Conservation (phyloP, 352 stramenopile species). For the Detonula confervacea region DNA sequence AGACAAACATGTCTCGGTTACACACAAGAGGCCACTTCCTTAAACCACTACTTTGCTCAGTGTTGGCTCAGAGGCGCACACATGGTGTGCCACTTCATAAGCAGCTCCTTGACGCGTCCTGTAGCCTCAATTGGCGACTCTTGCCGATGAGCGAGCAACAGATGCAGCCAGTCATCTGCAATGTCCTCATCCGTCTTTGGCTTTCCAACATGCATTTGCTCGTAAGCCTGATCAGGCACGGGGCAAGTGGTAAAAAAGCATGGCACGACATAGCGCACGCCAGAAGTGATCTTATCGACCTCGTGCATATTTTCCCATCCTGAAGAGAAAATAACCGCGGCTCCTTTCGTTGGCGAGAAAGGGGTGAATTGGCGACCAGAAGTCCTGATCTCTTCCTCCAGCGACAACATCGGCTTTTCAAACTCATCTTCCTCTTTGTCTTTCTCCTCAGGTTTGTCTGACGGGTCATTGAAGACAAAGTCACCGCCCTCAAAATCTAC, state of each 20-base stretch:
- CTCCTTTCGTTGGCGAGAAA: conserved; percentile 30
- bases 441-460: conserved; percentile 11
- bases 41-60: too few relatives aligned
- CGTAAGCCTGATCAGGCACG: conserved; percentile 52
- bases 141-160: conserved; percentile 53
- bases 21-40: too few relatives aligned
- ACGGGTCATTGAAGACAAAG: conserved; percentile 68
- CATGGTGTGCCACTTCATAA: conserved; percentile 67
- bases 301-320: conserved; percentile 68
- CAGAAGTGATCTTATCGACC: conserved; percentile 53
- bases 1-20: too few relatives aligned
- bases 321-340: conserved; percentile 57
- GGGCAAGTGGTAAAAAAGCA: conserved; percentile 64
- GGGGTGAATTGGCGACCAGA: conserved; percentile 46
- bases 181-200: conserved; percentile 58
- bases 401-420: neutral
- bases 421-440: conserved; percentile 23
- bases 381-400: conserved; percentile 38
- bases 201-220: conserved; percentile 54
- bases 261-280: conserved; percentile 32
- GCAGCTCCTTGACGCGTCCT: conserved; percentile 57
- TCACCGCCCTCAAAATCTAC: conserved; percentile 59
- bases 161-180: conserved; percentile 63
- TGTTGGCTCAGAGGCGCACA: conserved; percentile 46
- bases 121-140: conserved; percentile 40